A percentile compares a stretch with the other conserved stretches of the same genome.
phyloP scores from a whole-genome alignment of 352 stramenopile genomes.

The Plasmopara halstedii region DNA sequence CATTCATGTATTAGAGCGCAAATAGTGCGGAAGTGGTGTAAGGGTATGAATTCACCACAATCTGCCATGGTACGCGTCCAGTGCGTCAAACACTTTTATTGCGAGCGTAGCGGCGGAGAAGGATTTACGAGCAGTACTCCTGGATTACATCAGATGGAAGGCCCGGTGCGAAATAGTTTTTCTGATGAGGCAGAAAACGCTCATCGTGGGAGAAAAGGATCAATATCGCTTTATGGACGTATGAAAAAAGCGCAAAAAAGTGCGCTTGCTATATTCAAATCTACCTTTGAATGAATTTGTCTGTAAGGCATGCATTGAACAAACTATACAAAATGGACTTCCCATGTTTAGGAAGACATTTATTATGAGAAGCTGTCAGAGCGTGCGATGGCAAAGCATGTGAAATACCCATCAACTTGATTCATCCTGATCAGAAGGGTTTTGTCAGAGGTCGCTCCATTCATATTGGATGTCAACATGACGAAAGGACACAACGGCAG shows the following conservation, averaged over 20 bases:
- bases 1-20: conserved; percentile 76
- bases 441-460: no score
- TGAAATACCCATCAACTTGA: no score
- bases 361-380: no score
- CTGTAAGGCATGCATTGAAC: background rate
- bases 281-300: conserved; percentile 56
- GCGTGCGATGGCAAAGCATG: no score
- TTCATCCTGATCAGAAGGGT: no score
- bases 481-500: no score
- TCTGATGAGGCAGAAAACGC: conserved; percentile 10
- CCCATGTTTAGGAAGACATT: no score
- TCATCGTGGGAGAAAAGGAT: conserved; percentile 27
- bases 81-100: conserved; percentile 43
- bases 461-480: no score
- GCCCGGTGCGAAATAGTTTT: conserved; percentile 13
- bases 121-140: conserved; percentile 17
- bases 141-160: conserved; percentile 8
- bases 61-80: conserved; percentile 70
- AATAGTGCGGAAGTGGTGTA: conserved; percentile 79
- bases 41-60: conserved; percentile 70
- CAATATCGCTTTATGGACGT: conserved; percentile 57
- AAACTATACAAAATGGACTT: background rate
- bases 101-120: conserved; percentile 19
- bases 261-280: conserved; percentile 76
- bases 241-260: conserved; percentile 83